These are phyloP conservation scores for Ajuga chamaepitys DNA, from an alignment of 257 asterid species.

Conservation along the genomic window DNA sequence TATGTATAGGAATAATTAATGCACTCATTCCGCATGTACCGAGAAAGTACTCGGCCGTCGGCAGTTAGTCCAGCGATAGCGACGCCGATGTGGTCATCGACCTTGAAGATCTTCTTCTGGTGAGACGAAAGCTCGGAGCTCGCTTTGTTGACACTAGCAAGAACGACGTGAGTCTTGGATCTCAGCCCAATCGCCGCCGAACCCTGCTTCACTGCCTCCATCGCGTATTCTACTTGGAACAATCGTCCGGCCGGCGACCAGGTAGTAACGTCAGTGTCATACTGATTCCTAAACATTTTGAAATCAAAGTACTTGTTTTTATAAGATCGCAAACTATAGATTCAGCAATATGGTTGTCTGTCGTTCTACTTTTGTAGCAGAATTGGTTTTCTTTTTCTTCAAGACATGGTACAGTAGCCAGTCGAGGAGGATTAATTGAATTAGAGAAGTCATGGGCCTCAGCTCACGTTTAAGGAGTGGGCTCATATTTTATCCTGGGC, in stretches of 20 bases:
- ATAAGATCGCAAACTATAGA: not conserved
- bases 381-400: constrained; percentile 40
- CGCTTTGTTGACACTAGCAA: constrained; percentile 86
- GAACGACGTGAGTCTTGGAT: constrained; percentile 88
- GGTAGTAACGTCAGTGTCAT: constrained; percentile 96
- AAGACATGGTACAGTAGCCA: too few species aligned
- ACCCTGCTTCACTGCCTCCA: constrained; percentile 99
- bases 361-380: constrained; percentile 14
- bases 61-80: constrained; percentile 99
- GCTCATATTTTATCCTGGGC: too few species aligned
- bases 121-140: constrained; percentile 91
- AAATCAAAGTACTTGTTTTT: not conserved
- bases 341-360: constrained; percentile 2
- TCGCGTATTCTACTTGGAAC: constrained; percentile 93
- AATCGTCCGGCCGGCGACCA: constrained; percentile 98
- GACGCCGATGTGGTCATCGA: constrained; percentile 96
- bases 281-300: constrained; percentile 89
- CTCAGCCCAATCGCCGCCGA: constrained; percentile 95
- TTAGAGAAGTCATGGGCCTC: too few species aligned
- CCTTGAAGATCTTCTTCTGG: constrained; percentile 99
- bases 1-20: constrained; percentile 77
- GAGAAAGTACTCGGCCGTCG: constrained; percentile 92
- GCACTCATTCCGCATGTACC: constrained; percentile 94
- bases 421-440: too few species aligned
- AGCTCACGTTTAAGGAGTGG: too few species aligned